Percentiles rank a stretch among this genome's conserved stretches.
Evolutionary conservation across 768 basidiomycete species (phyloP).

Genomic region (Calocera viscosa): DNA sequence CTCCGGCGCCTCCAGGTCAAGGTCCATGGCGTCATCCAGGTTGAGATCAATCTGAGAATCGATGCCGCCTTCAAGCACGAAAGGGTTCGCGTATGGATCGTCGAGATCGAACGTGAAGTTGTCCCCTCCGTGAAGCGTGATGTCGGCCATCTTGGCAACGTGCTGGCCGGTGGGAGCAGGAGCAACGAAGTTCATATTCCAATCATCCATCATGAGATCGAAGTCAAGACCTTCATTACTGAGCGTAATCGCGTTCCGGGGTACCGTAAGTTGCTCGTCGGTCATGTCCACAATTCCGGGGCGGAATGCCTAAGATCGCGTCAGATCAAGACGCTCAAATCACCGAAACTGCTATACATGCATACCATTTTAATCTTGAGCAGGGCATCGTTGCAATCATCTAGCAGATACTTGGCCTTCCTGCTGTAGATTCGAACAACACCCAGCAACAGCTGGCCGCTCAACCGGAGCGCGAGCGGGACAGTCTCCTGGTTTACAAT

Average conservation of each 20-base stretch:
- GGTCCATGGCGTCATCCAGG: conserved; percentile 56
- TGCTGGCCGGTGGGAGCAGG: conserved; percentile 59
- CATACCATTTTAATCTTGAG: conserved; percentile 87
- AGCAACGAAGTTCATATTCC: conserved; percentile 70
- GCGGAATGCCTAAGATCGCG: conserved; percentile 61
- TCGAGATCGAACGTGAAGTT: conserved; percentile 54
- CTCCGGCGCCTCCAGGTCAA: conserved; percentile 18
- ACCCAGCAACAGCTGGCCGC: conserved; percentile 88
- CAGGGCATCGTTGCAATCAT: conserved; percentile 94
- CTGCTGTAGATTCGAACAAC: conserved; percentile 96
- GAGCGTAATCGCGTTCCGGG: conserved; percentile 78
- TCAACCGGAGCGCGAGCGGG: conserved; percentile 85
- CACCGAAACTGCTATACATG: background rate
- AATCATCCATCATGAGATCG: conserved; percentile 54
- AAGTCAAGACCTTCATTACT: conserved; percentile 50
- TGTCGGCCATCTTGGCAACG: conserved; percentile 74
- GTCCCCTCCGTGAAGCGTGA: conserved; percentile 69
- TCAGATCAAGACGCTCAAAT: conserved; percentile 4
- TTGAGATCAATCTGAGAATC: conserved; percentile 72
- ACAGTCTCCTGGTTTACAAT: conserved; percentile 88
- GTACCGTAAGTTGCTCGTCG: conserved; percentile 80
- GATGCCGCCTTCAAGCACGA: conserved; percentile 69
- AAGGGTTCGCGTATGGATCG: conserved; percentile 30
- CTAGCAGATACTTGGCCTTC: conserved; percentile 93
- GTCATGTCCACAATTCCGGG: conserved; percentile 93